Evolutionary conservation across 768 basidiomycete genomes (phyloP), one percentile per base, ranked within the genome.

Genomic region (Lentinula aciculospora): DNA sequence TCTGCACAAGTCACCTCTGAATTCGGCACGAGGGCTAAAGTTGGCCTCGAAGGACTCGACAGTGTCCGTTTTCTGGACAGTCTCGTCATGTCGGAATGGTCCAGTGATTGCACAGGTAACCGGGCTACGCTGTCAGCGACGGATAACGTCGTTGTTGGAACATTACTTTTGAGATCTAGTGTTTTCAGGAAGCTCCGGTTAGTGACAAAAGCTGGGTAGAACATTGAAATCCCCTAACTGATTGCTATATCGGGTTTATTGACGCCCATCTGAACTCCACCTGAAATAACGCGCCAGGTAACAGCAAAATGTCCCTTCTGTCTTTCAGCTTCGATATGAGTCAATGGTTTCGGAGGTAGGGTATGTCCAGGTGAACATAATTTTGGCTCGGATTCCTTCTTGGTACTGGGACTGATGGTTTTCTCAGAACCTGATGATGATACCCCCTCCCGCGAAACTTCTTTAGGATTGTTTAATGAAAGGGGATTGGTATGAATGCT

Each of bases 281-380:
- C 88, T 0, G 88, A 86, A 51, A 90, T 86, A 12, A 90, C 87
- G 42, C 88, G 78, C 88, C 88, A 90, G 3, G 80, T 76, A 46
- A 90, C 76, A 27, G 87, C 86, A 62, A 81, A 85, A 67, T 74
- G 86, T 58, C 78, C 77, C 60, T 71, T 82, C 64, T 74, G 68
- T 40, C 64, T 69, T 60, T 66, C 71, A 31, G 75, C 74, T 42
- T 77, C 76, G 32, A 69, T 66, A 9, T 53, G 64, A 36, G 61
- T 37, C 60, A 61, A 56, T 13, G 71, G 72, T 28, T 69, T 68
- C 29, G 66, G 40, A 10, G 72, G 70, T 25, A 71, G 48, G 36
- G 40, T 19, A 5, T 44, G 42, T 17, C 12, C 21, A 44, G 42
- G 42, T 23, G 42, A 44, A 21, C 19, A 21, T 10, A 4, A 3